A percentile compares a stretch with the other conserved stretches of the same genome.
These are phyloP conservation scores for Taphrina populina DNA, from an alignment of 1,139 yeast genomes.

Conservation along the genomic window DNA sequence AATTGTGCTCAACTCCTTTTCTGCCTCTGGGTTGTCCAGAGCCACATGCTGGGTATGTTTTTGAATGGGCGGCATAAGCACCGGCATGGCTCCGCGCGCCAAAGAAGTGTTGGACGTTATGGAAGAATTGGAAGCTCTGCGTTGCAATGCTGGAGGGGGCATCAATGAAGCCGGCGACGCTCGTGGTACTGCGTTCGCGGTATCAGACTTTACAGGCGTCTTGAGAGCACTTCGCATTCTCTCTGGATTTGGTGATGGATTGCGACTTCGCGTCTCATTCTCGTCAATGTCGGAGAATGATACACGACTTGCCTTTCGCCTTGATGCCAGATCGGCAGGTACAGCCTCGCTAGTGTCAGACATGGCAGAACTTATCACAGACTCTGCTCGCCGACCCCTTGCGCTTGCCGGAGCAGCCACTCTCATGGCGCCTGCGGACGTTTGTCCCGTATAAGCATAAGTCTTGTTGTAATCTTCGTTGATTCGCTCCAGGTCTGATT, in stretches of 20 bases:
- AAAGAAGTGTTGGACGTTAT: constrained; percentile 11
- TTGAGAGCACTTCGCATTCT: constrained; percentile 20
- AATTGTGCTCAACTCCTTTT: constrained; percentile 25
- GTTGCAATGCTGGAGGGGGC: constrained; percentile 17
- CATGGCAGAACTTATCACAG: constrained; percentile 16
- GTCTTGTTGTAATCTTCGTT: constrained; percentile 33
- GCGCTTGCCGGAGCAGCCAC: constrained; percentile 23
- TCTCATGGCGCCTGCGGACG: constrained; percentile 31
- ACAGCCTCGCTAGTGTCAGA: constrained; percentile 20
- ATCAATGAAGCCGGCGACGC: not conserved
- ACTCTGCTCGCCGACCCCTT: constrained; percentile 28
- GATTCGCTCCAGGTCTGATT: constrained; percentile 29
- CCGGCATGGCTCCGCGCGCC: constrained; percentile 1
- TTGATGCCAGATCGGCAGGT: not conserved
- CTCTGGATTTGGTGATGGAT: constrained; percentile 21
- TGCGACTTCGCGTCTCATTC: constrained; percentile 4
- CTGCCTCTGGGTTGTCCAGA: not conserved
- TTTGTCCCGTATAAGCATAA: constrained; percentile 26
- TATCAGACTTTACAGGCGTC: not conserved
- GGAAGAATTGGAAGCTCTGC: constrained; percentile 15
- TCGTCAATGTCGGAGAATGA: constrained; percentile 31
- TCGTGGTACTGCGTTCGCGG: not conserved
- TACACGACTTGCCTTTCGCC: constrained; percentile 17
- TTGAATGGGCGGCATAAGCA: constrained; percentile 8
- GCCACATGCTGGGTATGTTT: constrained; percentile 5